phyloP scores from a whole-genome alignment of 805 yeast species.

The Schwanniomyces vanrijiae region DNA sequence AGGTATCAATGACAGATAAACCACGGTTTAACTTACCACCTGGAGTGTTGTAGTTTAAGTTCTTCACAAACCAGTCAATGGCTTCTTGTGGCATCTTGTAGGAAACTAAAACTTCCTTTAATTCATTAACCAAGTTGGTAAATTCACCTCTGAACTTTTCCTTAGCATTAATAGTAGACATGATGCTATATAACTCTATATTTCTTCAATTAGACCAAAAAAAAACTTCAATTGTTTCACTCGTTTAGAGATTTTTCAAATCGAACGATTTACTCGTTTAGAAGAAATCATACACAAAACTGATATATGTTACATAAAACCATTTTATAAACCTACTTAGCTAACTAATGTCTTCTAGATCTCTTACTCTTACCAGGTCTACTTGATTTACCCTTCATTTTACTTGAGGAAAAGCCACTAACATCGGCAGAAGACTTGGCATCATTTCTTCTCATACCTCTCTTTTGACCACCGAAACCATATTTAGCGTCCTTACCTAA shows the following conservation, averaged over 20 bases:
- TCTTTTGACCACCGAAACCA: constrained; percentile 78
- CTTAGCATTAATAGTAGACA: constrained; percentile 42
- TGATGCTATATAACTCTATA: constrained; percentile 3
- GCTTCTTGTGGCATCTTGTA: constrained; percentile 89
- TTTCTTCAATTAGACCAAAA: not conserved
- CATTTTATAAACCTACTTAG: constrained; percentile 1
- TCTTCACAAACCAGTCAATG: constrained; percentile 75
- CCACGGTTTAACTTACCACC: constrained; percentile 98
- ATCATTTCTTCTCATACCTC: constrained; percentile 71
- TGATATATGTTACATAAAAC: constrained; percentile 2
- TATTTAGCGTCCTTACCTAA: constrained; percentile 69
- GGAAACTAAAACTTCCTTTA: constrained; percentile 55
- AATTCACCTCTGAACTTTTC: constrained; percentile 64
- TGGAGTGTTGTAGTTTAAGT: constrained; percentile 82
- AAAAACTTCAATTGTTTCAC: not conserved
- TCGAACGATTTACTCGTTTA: not conserved
- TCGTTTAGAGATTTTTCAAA: not conserved
- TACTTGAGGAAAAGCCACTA: constrained; percentile 52
- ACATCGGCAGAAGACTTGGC: constrained; percentile 70
- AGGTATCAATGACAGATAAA: constrained; percentile 90
- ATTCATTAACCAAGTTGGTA: constrained; percentile 76
- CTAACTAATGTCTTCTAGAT: constrained; percentile 21
- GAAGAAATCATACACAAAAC: constrained; percentile 1
- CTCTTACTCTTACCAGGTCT: constrained; percentile 47
- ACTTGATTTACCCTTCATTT: constrained; percentile 45